Evolutionary conservation across 129 eudicot species (phyloP).

Genomic region (Ambrosia artemisiifolia): DNA sequence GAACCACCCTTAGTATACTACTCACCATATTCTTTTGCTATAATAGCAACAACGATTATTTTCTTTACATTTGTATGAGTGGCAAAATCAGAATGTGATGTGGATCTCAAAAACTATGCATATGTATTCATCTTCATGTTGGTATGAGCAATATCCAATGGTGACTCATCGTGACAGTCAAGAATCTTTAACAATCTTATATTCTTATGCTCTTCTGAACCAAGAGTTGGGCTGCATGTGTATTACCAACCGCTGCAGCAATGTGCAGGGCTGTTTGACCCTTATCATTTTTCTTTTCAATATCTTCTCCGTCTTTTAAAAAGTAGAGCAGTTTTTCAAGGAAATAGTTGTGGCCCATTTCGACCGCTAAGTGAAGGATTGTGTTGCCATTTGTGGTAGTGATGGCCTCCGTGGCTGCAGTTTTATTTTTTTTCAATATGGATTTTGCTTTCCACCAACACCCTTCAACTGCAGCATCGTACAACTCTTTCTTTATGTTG

Average conservation of each 20-base stretch:
- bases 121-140: not conserved
- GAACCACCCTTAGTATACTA: too few relatives aligned
- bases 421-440: not conserved
- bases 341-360: slow-evolving; percentile 11
- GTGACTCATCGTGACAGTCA: not conserved
- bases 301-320: not conserved
- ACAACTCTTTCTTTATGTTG: not conserved
- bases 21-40: slow-evolving; percentile 14
- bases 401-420: not conserved
- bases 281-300: not conserved
- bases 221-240: slow-evolving; percentile 7
- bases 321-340: not conserved
- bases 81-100: not conserved
- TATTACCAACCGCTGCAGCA: slow-evolving; percentile 21
- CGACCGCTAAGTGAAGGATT: slow-evolving; percentile 13
- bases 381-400: not conserved
- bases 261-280: slow-evolving; percentile 15
- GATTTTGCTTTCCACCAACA: slow-evolving; percentile 23
- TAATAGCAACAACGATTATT: too few relatives aligned
- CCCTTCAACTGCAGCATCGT: not conserved
- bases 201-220: slow-evolving; percentile 11
- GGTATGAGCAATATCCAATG: not conserved
- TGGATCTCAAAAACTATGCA: slow-evolving; percentile 3
- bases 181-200: too few relatives aligned
- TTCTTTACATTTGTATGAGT: too few relatives aligned